Percentiles rank a stretch among this genome's conserved stretches.
phyloP scores from a whole-genome alignment of 139 green algal genomes.

The Tetraselmis striata region DNA sequence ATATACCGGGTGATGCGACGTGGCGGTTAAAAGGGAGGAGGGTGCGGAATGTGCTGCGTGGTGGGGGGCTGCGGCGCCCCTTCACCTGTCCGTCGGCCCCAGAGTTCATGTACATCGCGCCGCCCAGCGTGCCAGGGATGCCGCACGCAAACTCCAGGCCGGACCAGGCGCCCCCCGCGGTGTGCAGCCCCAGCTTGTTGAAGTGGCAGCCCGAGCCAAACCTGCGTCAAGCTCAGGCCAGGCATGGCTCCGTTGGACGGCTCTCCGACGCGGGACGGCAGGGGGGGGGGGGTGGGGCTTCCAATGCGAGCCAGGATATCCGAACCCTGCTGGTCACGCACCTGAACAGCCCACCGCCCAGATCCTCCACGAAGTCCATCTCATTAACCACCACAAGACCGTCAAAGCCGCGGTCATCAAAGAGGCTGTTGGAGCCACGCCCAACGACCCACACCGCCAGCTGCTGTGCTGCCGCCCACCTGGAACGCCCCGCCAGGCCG shows the following conservation, averaged over 20 bases:
- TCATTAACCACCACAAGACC: conserved; percentile 41
- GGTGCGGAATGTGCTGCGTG: no score
- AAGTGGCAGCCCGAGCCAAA: conserved; percentile 23
- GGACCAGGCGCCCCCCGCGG: conserved; percentile 9
- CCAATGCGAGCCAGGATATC: no score
- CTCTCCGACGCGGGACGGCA: no score
- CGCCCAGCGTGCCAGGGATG: conserved; percentile 45
- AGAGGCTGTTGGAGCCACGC: conserved; percentile 43
- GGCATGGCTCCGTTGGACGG: no score
- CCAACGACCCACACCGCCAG: conserved; percentile 20
- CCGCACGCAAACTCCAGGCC: conserved; percentile 43
- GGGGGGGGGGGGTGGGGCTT: no score
- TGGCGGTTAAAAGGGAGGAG: no score
- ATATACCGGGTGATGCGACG: no score
- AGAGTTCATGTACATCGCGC: conserved; percentile 46
- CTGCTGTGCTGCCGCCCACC: neutral
- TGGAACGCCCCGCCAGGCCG: no score
- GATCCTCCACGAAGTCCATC: conserved; percentile 6
- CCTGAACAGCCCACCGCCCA: neutral
- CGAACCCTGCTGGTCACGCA: no score
- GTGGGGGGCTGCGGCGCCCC: no score
- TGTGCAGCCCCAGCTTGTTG: conserved; percentile 29
- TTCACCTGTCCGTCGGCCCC: neutral
- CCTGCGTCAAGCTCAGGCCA: no score
- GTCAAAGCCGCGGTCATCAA: conserved; percentile 39